phyloP scores from a whole-genome alignment of 140 eudicot species.

The Ambrosia hybrid region DNA sequence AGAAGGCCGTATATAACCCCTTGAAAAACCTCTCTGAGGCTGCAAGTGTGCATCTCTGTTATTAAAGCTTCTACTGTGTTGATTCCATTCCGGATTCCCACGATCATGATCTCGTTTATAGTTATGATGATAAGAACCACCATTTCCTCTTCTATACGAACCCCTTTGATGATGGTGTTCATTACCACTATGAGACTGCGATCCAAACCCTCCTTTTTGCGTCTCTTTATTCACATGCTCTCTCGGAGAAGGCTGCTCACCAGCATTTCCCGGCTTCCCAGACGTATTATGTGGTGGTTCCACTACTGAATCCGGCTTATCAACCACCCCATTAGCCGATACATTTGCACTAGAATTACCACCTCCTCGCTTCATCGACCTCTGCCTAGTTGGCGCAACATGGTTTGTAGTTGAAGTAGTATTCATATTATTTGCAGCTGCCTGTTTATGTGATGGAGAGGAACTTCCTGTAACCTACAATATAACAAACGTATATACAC shows the following conservation, averaged over 20 bases:
- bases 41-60: constrained; percentile 62
- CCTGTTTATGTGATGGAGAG: constrained; percentile 51
- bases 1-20: constrained; percentile 55
- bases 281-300: constrained; percentile 30
- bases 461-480: constrained; percentile 55
- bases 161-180: constrained; percentile 65
- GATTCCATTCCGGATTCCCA: constrained; percentile 73
- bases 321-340: constrained; percentile 55
- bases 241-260: constrained; percentile 53
- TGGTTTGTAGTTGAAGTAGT: constrained; percentile 49
- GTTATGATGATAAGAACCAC: constrained; percentile 59
- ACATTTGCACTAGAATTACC: constrained; percentile 42
- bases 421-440: constrained; percentile 32
- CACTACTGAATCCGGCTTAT: constrained; percentile 43
- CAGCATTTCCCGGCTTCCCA: constrained; percentile 37
- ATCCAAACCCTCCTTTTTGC: constrained; percentile 56
- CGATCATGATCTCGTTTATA: constrained; percentile 81
- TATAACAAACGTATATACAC: constrained; percentile 20
- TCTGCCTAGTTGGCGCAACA: constrained; percentile 52
- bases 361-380: constrained; percentile 66
- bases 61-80: constrained; percentile 56
- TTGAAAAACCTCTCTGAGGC: constrained; percentile 50
- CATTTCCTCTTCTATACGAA: constrained; percentile 61
- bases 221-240: constrained; percentile 52
- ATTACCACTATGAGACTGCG: constrained; percentile 51